phyloP scores from a whole-genome alignment of 257 asterid species.

The Solanum microdontum region DNA sequence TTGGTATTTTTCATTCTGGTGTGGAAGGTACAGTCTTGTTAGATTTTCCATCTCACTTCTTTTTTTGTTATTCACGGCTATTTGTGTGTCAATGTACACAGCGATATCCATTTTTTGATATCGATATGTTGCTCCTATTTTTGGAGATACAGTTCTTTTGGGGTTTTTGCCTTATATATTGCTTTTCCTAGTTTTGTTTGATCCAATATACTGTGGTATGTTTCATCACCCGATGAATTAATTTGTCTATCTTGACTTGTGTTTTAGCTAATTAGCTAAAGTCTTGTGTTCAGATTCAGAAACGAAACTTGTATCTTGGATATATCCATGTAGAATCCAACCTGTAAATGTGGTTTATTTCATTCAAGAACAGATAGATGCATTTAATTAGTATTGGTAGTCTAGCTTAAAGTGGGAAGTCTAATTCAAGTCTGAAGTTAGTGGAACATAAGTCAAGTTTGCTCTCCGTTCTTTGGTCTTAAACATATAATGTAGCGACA shows the following conservation, averaged over 20 bases:
- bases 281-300: neutral
- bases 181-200: neutral
- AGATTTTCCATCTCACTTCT: neutral
- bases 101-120: neutral
- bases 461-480: neutral
- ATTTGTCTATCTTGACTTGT: neutral
- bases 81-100: neutral
- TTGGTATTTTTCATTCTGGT: slow-evolving; percentile 92
- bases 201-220: neutral
- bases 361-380: neutral
- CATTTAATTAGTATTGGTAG: neutral
- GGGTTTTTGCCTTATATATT: neutral
- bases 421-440: neutral
- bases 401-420: neutral
- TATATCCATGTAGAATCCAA: neutral
- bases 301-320: neutral
- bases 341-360: neutral
- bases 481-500: neutral
- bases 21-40: slow-evolving; percentile 50
- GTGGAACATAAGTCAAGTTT: neutral
- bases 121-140: neutral
- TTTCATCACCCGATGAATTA: neutral
- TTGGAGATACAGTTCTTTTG: neutral
- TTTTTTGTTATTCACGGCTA: neutral
- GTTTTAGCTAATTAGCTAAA: neutral